Conservation (phyloP, 371 early-diverging fungal species). For the Furculomyces boomerangus region DNA sequence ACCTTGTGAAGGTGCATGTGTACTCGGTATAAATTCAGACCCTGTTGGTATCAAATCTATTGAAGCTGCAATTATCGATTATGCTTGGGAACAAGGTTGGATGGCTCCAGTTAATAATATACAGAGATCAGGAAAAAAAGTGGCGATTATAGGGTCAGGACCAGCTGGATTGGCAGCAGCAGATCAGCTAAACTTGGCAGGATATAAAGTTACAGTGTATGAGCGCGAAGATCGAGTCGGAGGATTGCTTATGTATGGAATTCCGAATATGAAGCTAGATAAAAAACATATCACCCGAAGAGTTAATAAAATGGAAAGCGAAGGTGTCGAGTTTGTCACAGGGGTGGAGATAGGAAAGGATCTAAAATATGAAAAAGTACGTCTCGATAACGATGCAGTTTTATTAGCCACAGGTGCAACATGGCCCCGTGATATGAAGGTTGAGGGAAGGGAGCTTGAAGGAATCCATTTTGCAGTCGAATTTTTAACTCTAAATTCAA, state of each 20-base stretch:
- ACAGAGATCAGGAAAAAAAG: slow-evolving; percentile 56
- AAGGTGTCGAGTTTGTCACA: slow-evolving; percentile 75
- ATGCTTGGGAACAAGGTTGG: slow-evolving; percentile 90
- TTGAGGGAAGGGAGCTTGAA: slow-evolving; percentile 64
- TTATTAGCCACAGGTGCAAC: slow-evolving; percentile 89
- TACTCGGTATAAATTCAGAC: slow-evolving; percentile 72
- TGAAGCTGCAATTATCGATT: slow-evolving; percentile 91
- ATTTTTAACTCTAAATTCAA: slow-evolving; percentile 76
- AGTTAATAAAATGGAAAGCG: slow-evolving; percentile 73
- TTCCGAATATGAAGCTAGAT: slow-evolving; percentile 98
- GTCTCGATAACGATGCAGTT: slow-evolving; percentile 53
- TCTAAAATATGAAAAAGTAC: slow-evolving; percentile 43
- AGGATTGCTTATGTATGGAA: slow-evolving; percentile 93
- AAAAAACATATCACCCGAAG: slow-evolving; percentile 85
- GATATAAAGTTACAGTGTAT: slow-evolving; percentile 83
- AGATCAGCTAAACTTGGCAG: slow-evolving; percentile 92
- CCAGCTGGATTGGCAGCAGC: slow-evolving; percentile 93
- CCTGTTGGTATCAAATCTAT: slow-evolving; percentile 94
- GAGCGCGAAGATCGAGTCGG: slow-evolving; percentile 91
- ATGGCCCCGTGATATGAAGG: slow-evolving; percentile 86
- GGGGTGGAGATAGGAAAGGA: slow-evolving; percentile 74
- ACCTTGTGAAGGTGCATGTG: slow-evolving; percentile 86
- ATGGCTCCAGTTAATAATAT: slow-evolving; percentile 66
- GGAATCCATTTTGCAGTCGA: slow-evolving; percentile 98
- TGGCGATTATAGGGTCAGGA: slow-evolving; percentile 87